These are phyloP conservation scores for Setaria italica DNA, from an alignment of 202 grass and related monocot species.

Conservation along the genomic window DNA sequence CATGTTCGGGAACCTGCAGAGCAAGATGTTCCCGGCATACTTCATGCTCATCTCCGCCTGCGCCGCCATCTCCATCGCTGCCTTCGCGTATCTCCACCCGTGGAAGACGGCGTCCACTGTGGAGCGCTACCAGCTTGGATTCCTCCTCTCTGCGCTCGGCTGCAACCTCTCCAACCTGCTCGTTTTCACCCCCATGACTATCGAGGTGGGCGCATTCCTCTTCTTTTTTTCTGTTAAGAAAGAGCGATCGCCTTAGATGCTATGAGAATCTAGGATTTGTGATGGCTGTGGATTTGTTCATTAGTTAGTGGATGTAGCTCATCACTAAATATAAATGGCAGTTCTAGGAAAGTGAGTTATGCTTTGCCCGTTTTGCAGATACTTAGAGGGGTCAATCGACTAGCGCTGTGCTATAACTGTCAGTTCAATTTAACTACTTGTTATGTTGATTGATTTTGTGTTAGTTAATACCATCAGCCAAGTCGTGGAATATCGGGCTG, in stretches of 20 bases:
- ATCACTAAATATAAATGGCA: neutral
- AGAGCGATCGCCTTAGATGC: too few species aligned
- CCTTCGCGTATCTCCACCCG: constrained; percentile 75
- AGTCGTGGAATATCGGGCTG: neutral
- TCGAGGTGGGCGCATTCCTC: constrained; percentile 63
- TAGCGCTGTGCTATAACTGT: too few species aligned
- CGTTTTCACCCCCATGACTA: constrained; percentile 94
- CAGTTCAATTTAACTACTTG: too few species aligned
- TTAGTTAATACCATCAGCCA: neutral
- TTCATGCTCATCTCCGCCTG: constrained; percentile 75
- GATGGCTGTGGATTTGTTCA: neutral
- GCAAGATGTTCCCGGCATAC: constrained; percentile 87
- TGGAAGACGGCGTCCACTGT: constrained; percentile 66
- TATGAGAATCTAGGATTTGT: neutral
- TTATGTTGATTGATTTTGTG: too few species aligned
- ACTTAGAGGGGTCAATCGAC: too few species aligned
- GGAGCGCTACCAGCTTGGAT: constrained; percentile 89
- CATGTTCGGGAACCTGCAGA: constrained; percentile 78
- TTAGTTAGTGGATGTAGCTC: neutral
- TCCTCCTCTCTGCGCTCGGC: constrained; percentile 77
- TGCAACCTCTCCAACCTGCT: constrained; percentile 95
- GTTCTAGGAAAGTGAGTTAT: too few species aligned
- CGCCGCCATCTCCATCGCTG: constrained; percentile 61
- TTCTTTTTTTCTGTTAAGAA: too few species aligned
- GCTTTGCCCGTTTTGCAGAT: too few species aligned